These are phyloP conservation scores for Stagonosporopsis vannaccii DNA, from an alignment of 2,329 filamentous ascomycete genomes.

Conservation along the genomic window DNA sequence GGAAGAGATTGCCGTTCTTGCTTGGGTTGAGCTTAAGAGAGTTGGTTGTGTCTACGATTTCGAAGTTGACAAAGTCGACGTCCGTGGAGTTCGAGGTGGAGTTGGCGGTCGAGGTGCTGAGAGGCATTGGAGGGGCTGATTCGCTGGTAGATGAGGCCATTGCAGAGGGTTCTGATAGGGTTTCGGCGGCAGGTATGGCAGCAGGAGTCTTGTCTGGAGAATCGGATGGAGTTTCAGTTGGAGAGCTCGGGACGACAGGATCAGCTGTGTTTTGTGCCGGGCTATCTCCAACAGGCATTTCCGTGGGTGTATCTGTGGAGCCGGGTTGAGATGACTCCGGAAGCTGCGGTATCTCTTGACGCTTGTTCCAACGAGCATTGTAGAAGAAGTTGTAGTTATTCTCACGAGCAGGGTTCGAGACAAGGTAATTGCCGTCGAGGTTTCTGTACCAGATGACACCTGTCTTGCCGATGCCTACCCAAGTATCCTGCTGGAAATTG, in stretches of 20 bases:
- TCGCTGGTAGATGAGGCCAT: constrained; percentile 3
- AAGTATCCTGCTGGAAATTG: constrained; percentile 4
- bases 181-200: neutral
- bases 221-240: neutral
- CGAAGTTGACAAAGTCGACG: constrained; percentile 9
- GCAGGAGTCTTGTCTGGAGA: neutral
- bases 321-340: neutral
- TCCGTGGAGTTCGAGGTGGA: constrained; percentile 10
- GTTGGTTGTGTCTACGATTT: constrained; percentile 14
- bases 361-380: constrained; percentile 8
- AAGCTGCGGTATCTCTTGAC: neutral
- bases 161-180: neutral
- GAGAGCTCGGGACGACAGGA: neutral
- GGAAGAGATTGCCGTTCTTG: constrained; percentile 13
- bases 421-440: constrained; percentile 2
- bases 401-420: constrained; percentile 12
- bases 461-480: constrained; percentile 1
- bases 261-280: constrained; percentile 12
- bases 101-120: constrained; percentile 6
- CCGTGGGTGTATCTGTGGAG: neutral
- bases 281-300: neutral
- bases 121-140: neutral
- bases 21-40: constrained; percentile 13
- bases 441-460: constrained; percentile 14
- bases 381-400: constrained; percentile 14